Base-by-base conservation (phyloP, 2,329 filamentous ascomycete species). In the Fusarium stilboides region DNA sequence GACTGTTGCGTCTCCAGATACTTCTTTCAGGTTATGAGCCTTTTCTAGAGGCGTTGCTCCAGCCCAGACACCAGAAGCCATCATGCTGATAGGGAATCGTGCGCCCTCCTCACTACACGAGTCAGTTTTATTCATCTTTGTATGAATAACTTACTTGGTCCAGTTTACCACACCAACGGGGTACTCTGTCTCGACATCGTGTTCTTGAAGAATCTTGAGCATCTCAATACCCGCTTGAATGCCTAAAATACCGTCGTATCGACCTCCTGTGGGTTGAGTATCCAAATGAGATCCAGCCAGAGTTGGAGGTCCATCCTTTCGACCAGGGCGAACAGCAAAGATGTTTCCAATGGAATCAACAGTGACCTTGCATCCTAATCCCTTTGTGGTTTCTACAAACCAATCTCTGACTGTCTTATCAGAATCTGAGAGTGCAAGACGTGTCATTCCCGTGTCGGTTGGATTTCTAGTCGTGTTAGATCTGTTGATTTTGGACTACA, bases 331-430 rank as follows among this genome's bases (percentile, higher is more conserved):
- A 5, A 93, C 83, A 1, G 92, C 91, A 75, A 95, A 96, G 64
- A 91, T 92, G 70, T 95, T 96, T 20, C 92, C 92, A 88, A 95
- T 94, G 26, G 87, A 83, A 75, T 96, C 93, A 2, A 93, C 79
- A 0, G 86, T 90, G 9, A 92, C 84, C 5, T 84, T 83, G 77
- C 92, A 95, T 12, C 90, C 91, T 0, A 94, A 80, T 0, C 80
- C 81, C 71, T 87, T 80, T 2, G 88, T 88, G 0, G 88, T 89
- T 19, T 88, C 77, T 1, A 89, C 85, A 68, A 96, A 94, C 92
- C 92, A 96, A 76, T 92, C 88, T 39, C 93, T 87, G 14, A 87
- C 92, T 72, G 87, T 79, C 74, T 90, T 92, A 76, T 95, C 93
- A 3, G 88, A 82, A 71, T 94, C 88, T 3, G 89, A 90, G 20